Evolutionary conservation across 352 stramenopile genomes (phyloP).

Genomic region (Pythium myriotylum): DNA sequence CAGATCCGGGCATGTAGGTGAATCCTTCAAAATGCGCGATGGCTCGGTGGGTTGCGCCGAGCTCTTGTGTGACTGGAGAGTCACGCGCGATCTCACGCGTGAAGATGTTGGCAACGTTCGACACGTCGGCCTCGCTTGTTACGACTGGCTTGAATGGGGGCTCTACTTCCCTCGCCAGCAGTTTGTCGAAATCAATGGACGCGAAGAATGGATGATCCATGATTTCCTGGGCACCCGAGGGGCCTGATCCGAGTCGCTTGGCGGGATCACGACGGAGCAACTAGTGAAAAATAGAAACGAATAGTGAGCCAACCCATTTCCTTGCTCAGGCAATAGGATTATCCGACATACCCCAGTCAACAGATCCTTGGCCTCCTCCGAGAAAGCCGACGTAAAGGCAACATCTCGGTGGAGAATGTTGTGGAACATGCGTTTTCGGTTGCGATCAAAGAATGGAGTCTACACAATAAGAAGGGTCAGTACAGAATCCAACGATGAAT

Average conservation of each 20-base stretch:
- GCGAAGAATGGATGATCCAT: slow-evolving; percentile 91
- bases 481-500: background rate
- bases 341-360: slow-evolving; percentile 54
- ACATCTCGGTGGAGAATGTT: slow-evolving; percentile 92
- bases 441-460: slow-evolving; percentile 95
- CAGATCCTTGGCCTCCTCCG: slow-evolving; percentile 85
- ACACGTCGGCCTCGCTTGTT: slow-evolving; percentile 79
- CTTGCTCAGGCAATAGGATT: slow-evolving; percentile 83
- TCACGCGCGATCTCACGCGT: slow-evolving; percentile 85
- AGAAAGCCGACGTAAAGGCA: slow-evolving; percentile 87
- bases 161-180: slow-evolving; percentile 82
- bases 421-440: slow-evolving; percentile 95
- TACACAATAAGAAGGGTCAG: slow-evolving; percentile 23
- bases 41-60: slow-evolving; percentile 80
- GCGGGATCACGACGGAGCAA: slow-evolving; percentile 83
- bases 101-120: slow-evolving; percentile 89
- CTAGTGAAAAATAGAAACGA: slow-evolving; percentile 28
- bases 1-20: slow-evolving; percentile 88
- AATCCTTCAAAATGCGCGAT: slow-evolving; percentile 93
- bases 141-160: slow-evolving; percentile 88
- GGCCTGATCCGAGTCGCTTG: slow-evolving; percentile 79
- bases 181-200: slow-evolving; percentile 82
- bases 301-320: slow-evolving; percentile 77
- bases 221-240: slow-evolving; percentile 86
- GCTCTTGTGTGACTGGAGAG: slow-evolving; percentile 85